Conservation (phyloP, 305 asterid species). For the Rubia peregrina region DNA sequence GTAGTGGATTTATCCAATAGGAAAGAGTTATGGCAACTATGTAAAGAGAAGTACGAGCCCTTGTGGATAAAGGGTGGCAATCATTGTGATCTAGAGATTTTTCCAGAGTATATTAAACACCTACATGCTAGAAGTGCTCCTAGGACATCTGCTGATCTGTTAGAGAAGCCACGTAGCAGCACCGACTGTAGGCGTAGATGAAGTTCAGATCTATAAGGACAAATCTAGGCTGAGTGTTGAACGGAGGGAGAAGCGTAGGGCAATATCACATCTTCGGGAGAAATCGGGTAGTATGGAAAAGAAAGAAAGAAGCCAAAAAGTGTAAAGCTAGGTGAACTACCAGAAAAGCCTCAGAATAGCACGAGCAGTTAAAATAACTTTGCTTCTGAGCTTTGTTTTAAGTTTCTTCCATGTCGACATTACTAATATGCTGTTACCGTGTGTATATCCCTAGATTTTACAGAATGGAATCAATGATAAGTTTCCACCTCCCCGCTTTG, state of each 20-base stretch:
- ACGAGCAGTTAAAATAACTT: conserved; percentile 73
- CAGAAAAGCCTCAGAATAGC: conserved; percentile 85
- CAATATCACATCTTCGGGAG: conserved; percentile 56
- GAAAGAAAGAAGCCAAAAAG: conserved; percentile 57
- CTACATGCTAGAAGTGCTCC: conserved; percentile 42
- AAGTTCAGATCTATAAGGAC: conserved; percentile 68
- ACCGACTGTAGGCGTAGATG: conserved; percentile 69
- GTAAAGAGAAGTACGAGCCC: conserved; percentile 88
- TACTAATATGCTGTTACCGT: too few relatives aligned
- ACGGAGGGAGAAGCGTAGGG: conserved; percentile 57
- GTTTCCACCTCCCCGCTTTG: too few relatives aligned
- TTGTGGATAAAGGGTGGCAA: conserved; percentile 88
- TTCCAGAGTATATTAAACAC: conserved; percentile 83
- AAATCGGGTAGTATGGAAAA: conserved; percentile 64
- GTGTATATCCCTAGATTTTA: too few relatives aligned
- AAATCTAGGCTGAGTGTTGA: conserved; percentile 72
- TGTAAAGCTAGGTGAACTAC: conserved; percentile 56
- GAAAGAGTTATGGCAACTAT: conserved; percentile 79
- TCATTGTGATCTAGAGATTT: conserved; percentile 91
- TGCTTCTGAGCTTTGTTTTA: conserved; percentile 26
- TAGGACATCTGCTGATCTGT: conserved; percentile 31
- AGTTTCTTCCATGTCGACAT: too few relatives aligned
- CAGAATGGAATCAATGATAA: too few relatives aligned
- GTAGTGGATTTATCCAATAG: conserved; percentile 92
- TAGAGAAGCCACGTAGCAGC: conserved; percentile 51